Evolutionary conservation across 2,329 filamentous ascomycete species (phyloP).

Genomic region (Alternaria triticina): DNA sequence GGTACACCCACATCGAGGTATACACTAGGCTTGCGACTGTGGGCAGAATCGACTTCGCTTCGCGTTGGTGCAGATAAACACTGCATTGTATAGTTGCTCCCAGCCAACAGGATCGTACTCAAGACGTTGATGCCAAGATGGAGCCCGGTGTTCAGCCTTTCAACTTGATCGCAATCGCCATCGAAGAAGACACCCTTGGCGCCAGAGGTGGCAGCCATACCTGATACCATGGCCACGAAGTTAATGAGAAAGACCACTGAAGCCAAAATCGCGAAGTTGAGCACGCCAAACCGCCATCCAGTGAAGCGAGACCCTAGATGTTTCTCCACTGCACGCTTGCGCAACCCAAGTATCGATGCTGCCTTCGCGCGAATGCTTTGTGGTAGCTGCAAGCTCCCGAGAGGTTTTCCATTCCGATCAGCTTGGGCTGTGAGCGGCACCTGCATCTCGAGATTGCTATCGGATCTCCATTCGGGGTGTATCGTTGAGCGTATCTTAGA

Average conservation of each 20-base stretch:
- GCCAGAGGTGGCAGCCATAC: neutral
- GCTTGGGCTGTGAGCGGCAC: neutral
- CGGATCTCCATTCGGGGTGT: neutral
- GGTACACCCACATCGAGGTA: slow-evolving; percentile 30
- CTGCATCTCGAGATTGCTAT: neutral
- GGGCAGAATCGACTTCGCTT: slow-evolving; percentile 57
- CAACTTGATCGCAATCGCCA: neutral
- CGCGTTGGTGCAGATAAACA: slow-evolving; percentile 58
- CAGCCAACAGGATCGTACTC: neutral
- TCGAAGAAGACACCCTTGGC: neutral
- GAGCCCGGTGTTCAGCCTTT: neutral
- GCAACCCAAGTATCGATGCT: neutral
- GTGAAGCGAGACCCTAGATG: slow-evolving; percentile 10
- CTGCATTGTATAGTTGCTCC: slow-evolving; percentile 53
- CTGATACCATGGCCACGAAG: neutral
- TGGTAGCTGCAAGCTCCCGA: neutral
- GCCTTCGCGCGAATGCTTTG: neutral
- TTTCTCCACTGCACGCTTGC: neutral
- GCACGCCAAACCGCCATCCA: slow-evolving; percentile 23
- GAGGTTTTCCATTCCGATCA: neutral
- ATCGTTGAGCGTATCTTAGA: neutral
- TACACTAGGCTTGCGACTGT: slow-evolving; percentile 38
- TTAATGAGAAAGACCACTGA: slow-evolving; percentile 7
- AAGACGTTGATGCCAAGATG: neutral
- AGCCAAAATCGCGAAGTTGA: slow-evolving; percentile 15